A percentile compares a stretch with the other conserved stretches of the same genome.
Evolutionary conservation across 495 filamentous ascomycete species (phyloP).

Genomic region (Podospora comata): DNA sequence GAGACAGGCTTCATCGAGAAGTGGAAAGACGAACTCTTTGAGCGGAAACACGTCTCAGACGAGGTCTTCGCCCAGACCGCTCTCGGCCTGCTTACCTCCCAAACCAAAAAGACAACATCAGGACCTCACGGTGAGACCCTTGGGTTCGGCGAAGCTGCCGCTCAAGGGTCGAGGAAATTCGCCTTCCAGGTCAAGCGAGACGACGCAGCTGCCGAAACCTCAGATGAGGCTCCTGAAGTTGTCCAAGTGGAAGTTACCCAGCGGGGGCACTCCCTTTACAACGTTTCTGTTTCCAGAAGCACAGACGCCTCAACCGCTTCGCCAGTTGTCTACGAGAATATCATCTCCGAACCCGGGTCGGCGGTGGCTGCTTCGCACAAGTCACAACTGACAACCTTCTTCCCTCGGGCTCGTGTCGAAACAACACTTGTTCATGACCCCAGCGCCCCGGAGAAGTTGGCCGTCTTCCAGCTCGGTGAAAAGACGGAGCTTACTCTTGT

Average conservation of each 20-base stretch:
- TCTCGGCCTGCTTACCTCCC: conserved; percentile 56
- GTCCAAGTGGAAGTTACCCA: conserved; percentile 63
- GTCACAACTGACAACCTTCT: conserved; percentile 55
- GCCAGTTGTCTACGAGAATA: conserved; percentile 38
- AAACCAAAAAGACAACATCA: conserved; percentile 21
- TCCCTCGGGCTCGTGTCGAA: conserved; percentile 74
- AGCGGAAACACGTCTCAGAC: conserved; percentile 47
- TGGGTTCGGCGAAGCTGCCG: conserved; percentile 47
- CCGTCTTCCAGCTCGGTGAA: conserved; percentile 77
- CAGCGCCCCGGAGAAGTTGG: conserved; percentile 56
- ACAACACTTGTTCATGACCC: conserved; percentile 71
- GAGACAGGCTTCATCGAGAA: conserved; percentile 97
- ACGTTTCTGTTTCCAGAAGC: conserved; percentile 57
- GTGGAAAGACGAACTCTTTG: conserved; percentile 71
- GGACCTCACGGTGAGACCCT: conserved; percentile 51
- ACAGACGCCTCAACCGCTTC: conserved; percentile 30
- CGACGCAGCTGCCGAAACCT: conserved; percentile 27
- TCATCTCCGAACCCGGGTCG: conserved; percentile 39
- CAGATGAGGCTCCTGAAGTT: conserved; percentile 36
- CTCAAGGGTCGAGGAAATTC: conserved; percentile 48
- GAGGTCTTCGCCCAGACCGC: conserved; percentile 83
- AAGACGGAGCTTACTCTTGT: conserved; percentile 68
- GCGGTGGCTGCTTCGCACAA: conserved; percentile 25
- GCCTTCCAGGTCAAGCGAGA: conserved; percentile 50
- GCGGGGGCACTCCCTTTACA: conserved; percentile 58